phyloP scores from a whole-genome alignment of 2,329 filamentous ascomycete species.

The Tolypocladium endophyticum region DNA sequence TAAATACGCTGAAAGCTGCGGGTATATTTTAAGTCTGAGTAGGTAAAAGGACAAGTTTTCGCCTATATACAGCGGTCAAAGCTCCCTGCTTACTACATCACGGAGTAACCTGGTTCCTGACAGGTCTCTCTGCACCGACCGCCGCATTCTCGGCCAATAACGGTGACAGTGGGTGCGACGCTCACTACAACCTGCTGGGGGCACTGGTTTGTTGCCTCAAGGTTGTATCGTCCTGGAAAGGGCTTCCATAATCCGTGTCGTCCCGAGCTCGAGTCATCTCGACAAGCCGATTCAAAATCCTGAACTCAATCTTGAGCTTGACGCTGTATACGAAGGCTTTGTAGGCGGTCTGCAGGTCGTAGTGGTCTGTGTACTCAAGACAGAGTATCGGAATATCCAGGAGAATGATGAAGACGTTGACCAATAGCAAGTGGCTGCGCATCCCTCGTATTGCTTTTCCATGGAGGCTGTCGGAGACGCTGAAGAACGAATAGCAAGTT shows the following conservation, averaged over 20 bases:
- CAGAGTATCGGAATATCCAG: constrained; percentile 26
- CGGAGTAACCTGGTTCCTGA: too few relatives aligned
- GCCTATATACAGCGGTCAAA: too few relatives aligned
- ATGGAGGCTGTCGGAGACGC: constrained; percentile 17
- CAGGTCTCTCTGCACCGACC: too few relatives aligned
- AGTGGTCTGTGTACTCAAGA: constrained; percentile 16
- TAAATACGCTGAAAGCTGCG: too few relatives aligned
- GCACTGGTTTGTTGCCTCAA: background rate
- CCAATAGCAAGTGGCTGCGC: constrained; percentile 25
- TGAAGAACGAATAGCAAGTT: constrained; percentile 36
- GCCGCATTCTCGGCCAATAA: too few relatives aligned
- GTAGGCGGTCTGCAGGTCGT: constrained; percentile 18
- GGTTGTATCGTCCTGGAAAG: background rate
- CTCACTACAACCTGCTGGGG: background rate
- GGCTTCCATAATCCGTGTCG: background rate
- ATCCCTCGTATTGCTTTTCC: constrained; percentile 13
- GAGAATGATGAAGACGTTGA: constrained; percentile 29
- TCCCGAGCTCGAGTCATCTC: constrained; percentile 8
- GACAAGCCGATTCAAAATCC: constrained; percentile 20
- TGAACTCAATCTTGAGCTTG: constrained; percentile 22
- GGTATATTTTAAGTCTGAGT: too few relatives aligned
- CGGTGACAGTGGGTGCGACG: too few relatives aligned
- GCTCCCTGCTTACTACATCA: too few relatives aligned
- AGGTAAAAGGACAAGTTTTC: too few relatives aligned
- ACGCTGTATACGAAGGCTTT: constrained; percentile 20